Evolutionary conservation across 352 stramenopile genomes (phyloP), one percentile per base, ranked within the genome.

Genomic region (Phytopythium montanum): DNA sequence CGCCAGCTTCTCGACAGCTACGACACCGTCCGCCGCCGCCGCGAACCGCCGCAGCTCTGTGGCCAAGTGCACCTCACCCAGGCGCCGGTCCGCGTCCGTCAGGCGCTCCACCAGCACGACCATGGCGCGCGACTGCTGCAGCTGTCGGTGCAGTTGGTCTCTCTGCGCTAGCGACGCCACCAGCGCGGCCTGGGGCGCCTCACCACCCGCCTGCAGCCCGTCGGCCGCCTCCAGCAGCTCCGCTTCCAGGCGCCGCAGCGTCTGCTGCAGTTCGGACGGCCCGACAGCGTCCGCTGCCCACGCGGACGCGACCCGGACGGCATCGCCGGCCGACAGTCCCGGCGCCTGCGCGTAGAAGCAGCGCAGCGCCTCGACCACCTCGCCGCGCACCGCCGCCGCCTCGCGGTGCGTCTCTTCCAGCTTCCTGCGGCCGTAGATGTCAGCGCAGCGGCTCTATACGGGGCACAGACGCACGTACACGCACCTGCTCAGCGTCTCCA

Each of bases 71-170:
- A 85, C 65, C 4, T 79, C 73, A n/a, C 61, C 56, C 0, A 90
- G 41, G 12, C 75, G 49, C n/a, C 70, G 66, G 50, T 92, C 80
- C 18, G 85, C 73, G 56, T 80, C 66, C 23, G 69, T 88, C 13
- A 93, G 67, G n/a, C 87, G 81, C 65, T 91, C 83, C 21, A 89
- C 76, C 16, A 87, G 67, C 59, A 62, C 38, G 42, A 93, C 61
- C 72, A 87, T 87, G n/a, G 58, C 68, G 29, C 73, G 75, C 2
- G 79, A 87, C 54, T 88, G 75, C 29, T 83, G 71, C 45, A 88
- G 76, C 48, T 93, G 79, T 31, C 70, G 64, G 66, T 76, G 79
- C 8, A 93, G 56, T 0, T 64, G 66, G 66, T 93, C 76, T 16
- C 72, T 70, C 54, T 91, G 73, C 19, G 72, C 81, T 25, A 88